Evolutionary conservation across 495 filamentous ascomycete genomes (phyloP).

Genomic region (Acidomyces sp.): DNA sequence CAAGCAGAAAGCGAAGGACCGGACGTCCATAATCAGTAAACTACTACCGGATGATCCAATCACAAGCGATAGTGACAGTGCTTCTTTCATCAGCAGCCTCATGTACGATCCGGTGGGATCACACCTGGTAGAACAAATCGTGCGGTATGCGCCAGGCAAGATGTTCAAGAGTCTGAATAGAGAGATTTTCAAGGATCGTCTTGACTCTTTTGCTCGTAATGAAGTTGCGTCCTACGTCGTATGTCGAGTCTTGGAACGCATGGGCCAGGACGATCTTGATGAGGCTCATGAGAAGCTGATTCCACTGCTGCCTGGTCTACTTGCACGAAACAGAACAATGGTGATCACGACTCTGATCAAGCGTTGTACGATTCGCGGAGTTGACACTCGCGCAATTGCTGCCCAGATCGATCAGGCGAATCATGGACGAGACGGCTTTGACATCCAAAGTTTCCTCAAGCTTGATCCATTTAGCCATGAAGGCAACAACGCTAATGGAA

Average conservation of each 20-base stretch:
- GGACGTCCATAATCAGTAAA: constrained; percentile 44
- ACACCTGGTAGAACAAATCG: constrained; percentile 71
- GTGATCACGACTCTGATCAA: constrained; percentile 74
- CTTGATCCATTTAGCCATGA: constrained; percentile 23
- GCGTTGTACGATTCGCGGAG: constrained; percentile 54
- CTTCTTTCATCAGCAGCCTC: constrained; percentile 66
- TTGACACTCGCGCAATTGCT: constrained; percentile 48
- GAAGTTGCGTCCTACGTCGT: constrained; percentile 80
- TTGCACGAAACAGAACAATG: constrained; percentile 59
- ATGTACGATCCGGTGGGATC: constrained; percentile 84
- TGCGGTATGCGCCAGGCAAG: constrained; percentile 67
- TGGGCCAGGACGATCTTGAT: constrained; percentile 70
- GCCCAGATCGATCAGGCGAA: constrained; percentile 46
- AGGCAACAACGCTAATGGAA: constrained; percentile 14
- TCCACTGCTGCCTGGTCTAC: constrained; percentile 53
- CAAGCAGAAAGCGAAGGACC: constrained; percentile 49
- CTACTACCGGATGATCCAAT: constrained; percentile 53
- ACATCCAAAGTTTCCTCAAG: constrained; percentile 36
- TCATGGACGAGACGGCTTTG: constrained; percentile 30
- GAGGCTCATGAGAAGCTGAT: constrained; percentile 52
- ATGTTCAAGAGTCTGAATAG: constrained; percentile 74
- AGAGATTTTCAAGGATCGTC: constrained; percentile 58
- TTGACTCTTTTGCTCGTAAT: constrained; percentile 69
- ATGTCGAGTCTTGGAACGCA: constrained; percentile 61
- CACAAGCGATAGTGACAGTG: constrained; percentile 43